Base-by-base conservation (phyloP, 306 rosid genomes). In the Dalbergia cochinchinensis region DNA sequence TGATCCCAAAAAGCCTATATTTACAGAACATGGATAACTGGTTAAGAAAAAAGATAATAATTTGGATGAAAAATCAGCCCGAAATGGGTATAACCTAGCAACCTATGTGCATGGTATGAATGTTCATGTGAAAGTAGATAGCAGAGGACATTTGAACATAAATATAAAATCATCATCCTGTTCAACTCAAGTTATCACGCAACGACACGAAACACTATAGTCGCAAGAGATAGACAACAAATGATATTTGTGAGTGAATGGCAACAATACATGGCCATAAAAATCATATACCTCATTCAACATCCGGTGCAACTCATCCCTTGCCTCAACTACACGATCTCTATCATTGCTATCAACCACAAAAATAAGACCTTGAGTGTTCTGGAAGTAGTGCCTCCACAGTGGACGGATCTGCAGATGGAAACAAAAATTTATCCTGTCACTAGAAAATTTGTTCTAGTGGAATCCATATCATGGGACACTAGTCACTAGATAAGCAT, bases 301-400 rank as follows among this genome's bases (percentile, higher is more conserved):
- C 98, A 94, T 94, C 82, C 98, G 84, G 87, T 94, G 98, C 89
- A 94, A 87, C 83, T 94, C 98, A 88, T 94, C 98, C 86, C 97
- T 92, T 74, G 98, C 98, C 88, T 94, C 98, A 55, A 92, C 93
- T 78, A 91, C 90, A 64, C 98, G 92, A 85, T 92, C 98, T 84
- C 97, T 91, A 60, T 94, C 98, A 79, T 94, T 94, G 89, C 97
- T 92, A 86, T 94, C 98, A 82, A 94, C 98, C 88, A 94, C 97
- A 85, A 94, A 94, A 72, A 94, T 92, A 73, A 92, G 97, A 78
- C 98, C 97, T 85, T 94, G 98, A 2, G 98, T 94, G 88, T 92
- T 94, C 94, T 94, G 98, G 94, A 94, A 94, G 86, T 94, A 94
- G 90, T 94, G 98, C 91, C 98, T 94, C 98, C 98, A 94, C 78